phyloP scores from a whole-genome alignment of 129 eudicot species.

The Saussurea involucrata region DNA sequence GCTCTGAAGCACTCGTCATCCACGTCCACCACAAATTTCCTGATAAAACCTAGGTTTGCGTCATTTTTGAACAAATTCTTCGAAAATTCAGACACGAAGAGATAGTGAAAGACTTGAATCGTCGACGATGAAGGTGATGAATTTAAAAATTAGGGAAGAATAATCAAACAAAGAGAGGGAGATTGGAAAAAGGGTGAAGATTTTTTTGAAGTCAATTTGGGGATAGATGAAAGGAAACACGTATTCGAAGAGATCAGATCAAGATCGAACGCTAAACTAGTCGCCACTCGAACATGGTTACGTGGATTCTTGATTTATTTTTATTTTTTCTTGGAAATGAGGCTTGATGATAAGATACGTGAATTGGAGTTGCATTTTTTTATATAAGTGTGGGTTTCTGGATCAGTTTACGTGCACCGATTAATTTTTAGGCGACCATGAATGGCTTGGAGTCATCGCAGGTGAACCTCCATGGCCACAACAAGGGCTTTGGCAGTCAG shows the following conservation, averaged over 20 bases:
- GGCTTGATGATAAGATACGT: background rate
- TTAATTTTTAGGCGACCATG: too few species aligned
- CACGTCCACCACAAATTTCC: constrained; percentile 22
- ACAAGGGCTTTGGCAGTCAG: too few species aligned
- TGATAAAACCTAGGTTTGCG: background rate
- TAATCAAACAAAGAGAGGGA: background rate
- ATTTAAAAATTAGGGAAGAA: background rate
- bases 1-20: constrained; percentile 80
- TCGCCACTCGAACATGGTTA: background rate
- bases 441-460: too few species aligned
- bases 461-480: too few species aligned
- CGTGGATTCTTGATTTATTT: background rate
- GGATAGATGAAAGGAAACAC: background rate
- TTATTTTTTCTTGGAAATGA: background rate
- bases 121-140: background rate
- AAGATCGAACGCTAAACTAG: background rate
- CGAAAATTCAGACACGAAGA: background rate
- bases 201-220: background rate
- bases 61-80: background rate
- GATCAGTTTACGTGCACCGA: too few species aligned
- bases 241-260: background rate
- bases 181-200: background rate
- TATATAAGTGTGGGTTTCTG: too few species aligned
- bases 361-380: too few species aligned
- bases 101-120: background rate